Evolutionary conservation across 106 monocot species (phyloP), one percentile per base, ranked within the genome.

Genomic region (Dendrobium catenatum): DNA sequence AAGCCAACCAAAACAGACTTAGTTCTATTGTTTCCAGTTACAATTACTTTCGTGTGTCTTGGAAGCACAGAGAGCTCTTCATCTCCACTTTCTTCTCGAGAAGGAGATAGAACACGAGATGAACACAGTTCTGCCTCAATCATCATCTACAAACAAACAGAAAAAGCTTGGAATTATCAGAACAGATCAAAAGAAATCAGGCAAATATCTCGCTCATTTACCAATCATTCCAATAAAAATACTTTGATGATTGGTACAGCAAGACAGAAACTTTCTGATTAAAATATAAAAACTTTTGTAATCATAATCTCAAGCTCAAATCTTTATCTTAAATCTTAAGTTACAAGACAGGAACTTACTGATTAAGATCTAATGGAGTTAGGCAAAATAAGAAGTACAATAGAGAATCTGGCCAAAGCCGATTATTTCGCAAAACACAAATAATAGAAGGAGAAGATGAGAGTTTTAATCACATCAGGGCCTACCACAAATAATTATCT

Each of bases 1-100:
- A 95, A 82, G 4, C 95, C 95, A 42, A 95, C 95, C 68, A 95
- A 77, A 72, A 95, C 95, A 27, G 95, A 95, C 80, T 95, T 95
- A 18, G 95, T 95, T 81, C 95, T 77, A 79, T 92, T 95, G 81
- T 95, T 95, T 43, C 95, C 95, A 75, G 92, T 95, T 0, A 95
- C 95, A 40, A 95, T 89, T 31, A 95, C 95, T 82, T 95, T 95
- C 1, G 95, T 95, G 81, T 95, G 95, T 84, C 95, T 85, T 15
- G 95, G 95, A 77, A 95, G 88, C 75, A 92, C 90, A 2, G 95
- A 88, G 27, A 95, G 90, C 82, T 92, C 94, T 75, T 95, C 95
- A 72, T 95, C 95, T 13, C 92, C 92, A 80, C 92, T 95, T 82
- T 95, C 95, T 54, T 93, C 92, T 15, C 84, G 78, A 24, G 85